Conservation (phyloP, 768 basidiomycete species). For the Agaricus sinodeliciosus region DNA sequence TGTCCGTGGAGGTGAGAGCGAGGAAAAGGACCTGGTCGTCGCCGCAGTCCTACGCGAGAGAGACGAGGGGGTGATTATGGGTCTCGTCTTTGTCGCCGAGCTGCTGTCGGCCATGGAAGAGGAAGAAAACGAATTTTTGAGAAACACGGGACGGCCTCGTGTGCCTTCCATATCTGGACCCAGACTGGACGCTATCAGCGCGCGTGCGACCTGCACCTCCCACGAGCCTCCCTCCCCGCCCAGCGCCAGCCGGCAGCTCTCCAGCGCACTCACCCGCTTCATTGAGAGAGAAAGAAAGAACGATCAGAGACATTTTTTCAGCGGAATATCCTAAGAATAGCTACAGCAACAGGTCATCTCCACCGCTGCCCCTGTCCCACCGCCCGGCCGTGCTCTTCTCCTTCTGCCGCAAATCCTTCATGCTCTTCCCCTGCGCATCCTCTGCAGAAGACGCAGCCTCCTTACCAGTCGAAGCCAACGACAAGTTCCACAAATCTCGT, state of each 20-base stretch:
- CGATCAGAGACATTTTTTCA: too few species aligned
- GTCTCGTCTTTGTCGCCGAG: slow-evolving; percentile 5
- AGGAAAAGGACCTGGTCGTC: slow-evolving; percentile 10
- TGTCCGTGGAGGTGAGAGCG: slow-evolving; percentile 19
- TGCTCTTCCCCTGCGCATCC: slow-evolving; percentile 50
- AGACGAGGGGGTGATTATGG: slow-evolving; percentile 3
- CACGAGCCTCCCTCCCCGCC: not conserved
- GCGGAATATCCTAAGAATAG: not conserved
- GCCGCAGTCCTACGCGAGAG: slow-evolving; percentile 5
- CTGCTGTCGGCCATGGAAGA: slow-evolving; percentile 12
- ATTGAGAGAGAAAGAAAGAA: slow-evolving; percentile 1
- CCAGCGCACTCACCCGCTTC: slow-evolving; percentile 1
- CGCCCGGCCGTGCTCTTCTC: slow-evolving; percentile 79
- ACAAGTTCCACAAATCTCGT: slow-evolving; percentile 88
- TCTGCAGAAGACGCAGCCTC: slow-evolving; percentile 26
- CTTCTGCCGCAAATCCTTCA: slow-evolving; percentile 83
- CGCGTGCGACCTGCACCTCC: slow-evolving; percentile 2
- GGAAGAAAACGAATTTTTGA: slow-evolving; percentile 14
- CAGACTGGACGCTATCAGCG: not conserved
- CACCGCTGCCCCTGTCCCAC: slow-evolving; percentile 49
- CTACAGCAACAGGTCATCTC: slow-evolving; percentile 22
- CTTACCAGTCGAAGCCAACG: slow-evolving; percentile 48
- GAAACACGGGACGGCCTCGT: slow-evolving; percentile 1
- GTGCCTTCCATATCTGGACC: not conserved
- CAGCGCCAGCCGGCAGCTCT: slow-evolving; percentile 2